phyloP scores from a whole-genome alignment of 2,329 filamentous ascomycete species.

The Lachnellula suecica region DNA sequence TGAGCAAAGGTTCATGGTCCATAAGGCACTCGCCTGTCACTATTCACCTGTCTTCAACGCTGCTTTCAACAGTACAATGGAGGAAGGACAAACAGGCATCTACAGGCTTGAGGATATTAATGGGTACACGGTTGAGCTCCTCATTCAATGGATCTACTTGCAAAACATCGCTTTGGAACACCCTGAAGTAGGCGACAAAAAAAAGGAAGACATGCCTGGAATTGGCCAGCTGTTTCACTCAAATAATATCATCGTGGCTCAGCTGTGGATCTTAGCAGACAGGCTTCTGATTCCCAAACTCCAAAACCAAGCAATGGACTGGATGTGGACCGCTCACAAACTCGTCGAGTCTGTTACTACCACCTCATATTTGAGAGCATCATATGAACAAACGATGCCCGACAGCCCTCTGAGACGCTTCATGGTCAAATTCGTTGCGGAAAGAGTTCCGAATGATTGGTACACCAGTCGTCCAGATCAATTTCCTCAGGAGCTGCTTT shows the following conservation, averaged over 20 bases:
- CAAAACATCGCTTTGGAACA: constrained; percentile 1
- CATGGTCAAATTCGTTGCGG: background rate
- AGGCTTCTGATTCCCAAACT: constrained; percentile 5
- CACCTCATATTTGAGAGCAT: background rate
- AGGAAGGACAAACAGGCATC: constrained; percentile 11
- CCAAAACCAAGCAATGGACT: constrained; percentile 3
- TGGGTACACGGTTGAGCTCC: constrained; percentile 1
- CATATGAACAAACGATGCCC: constrained; percentile 31
- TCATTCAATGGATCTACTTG: constrained; percentile 15
- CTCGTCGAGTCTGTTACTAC: background rate
- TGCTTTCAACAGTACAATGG: constrained; percentile 11
- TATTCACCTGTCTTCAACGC: constrained; percentile 9
- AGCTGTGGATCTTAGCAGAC: constrained; percentile 13
- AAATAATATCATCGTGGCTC: too few relatives aligned
- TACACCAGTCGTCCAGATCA: background rate
- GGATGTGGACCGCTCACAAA: constrained; percentile 24
- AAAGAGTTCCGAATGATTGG: background rate
- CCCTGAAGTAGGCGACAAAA: background rate
- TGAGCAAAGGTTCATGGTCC: constrained; percentile 9
- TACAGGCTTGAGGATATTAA: constrained; percentile 9
- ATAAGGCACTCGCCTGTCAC: constrained; percentile 14
- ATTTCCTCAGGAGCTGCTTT: background rate
- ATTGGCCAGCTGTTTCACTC: too few relatives aligned
- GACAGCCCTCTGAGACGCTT: constrained; percentile 36
- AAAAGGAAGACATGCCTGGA: rapidly evolving